These are phyloP conservation scores for Neocallimastix lanati DNA, from an alignment of 192 early-diverging fungal genomes.

Conservation along the genomic window DNA sequence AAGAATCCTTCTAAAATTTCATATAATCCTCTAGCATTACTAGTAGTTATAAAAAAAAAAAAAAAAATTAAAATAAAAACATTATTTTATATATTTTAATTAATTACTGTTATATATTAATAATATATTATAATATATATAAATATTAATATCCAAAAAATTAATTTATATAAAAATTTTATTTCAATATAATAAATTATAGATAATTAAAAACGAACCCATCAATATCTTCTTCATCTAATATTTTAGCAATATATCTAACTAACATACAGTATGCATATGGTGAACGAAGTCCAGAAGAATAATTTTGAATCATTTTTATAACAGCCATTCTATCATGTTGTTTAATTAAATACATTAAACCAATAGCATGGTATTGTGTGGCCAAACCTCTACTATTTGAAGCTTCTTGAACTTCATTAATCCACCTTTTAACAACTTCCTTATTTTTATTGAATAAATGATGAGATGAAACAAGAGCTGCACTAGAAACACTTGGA, in stretches of 20 bases:
- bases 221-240: slow-evolving; percentile 20
- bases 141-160: too few species aligned
- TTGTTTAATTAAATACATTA: slow-evolving; percentile 84
- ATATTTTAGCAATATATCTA: slow-evolving; percentile 68
- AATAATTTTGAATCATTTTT: slow-evolving; percentile 83
- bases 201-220: not conserved
- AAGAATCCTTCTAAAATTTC: slow-evolving; percentile 79
- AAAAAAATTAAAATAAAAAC: too few species aligned
- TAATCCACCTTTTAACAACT: slow-evolving; percentile 84
- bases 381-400: slow-evolving; percentile 78
- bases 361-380: slow-evolving; percentile 95
- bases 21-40: slow-evolving; percentile 24
- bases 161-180: too few species aligned
- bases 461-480: slow-evolving; percentile 79
- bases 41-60: too few species aligned
- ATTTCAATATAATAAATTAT: too few species aligned
- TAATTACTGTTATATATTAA: too few species aligned
- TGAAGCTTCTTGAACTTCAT: slow-evolving; percentile 89
- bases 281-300: slow-evolving; percentile 55
- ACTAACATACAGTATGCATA: slow-evolving; percentile 84
- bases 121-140: too few species aligned
- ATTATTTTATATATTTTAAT: too few species aligned
- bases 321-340: slow-evolving; percentile 96
- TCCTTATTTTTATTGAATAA: slow-evolving; percentile 70
- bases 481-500: slow-evolving; percentile 69